A percentile compares a stretch with the other conserved stretches of the same genome.
phyloP scores from a whole-genome alignment of 345 rosid species.

The Eucalyptus erythrocorys region DNA sequence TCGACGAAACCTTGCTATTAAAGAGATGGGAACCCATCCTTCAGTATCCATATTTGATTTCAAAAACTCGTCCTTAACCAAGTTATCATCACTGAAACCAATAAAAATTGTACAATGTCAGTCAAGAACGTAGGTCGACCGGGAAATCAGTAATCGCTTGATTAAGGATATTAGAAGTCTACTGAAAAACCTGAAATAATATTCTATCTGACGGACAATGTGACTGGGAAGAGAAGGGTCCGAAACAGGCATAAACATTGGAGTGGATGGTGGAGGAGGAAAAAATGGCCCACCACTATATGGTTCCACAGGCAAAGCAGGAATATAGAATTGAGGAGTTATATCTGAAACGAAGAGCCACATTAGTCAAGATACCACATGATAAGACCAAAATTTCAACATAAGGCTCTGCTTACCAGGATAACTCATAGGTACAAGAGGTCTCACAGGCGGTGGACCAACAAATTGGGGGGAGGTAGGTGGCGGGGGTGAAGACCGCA shows the following conservation, averaged over 20 bases:
- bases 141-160: too few relatives aligned
- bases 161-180: neutral
- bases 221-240: conserved; percentile 13
- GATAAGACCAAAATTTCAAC: neutral
- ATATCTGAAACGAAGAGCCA: conserved; percentile 15
- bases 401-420: neutral
- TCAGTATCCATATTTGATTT: conserved; percentile 8
- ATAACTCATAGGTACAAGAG: conserved; percentile 6
- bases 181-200: conserved; percentile 48
- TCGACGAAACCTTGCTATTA: conserved; percentile 10
- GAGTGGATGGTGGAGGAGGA: conserved; percentile 14
- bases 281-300: conserved; percentile 23
- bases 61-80: conserved; percentile 4
- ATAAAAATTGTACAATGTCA: neutral
- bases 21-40: conserved; percentile 4
- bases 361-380: neutral
- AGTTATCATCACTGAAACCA: conserved; percentile 34
- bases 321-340: conserved; percentile 2
- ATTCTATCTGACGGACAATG: conserved; percentile 44
- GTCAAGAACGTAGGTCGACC: neutral
- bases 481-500: conserved; percentile 28
- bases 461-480: conserved; percentile 13
- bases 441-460: conserved; percentile 16
- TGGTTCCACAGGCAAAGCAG: conserved; percentile 26
- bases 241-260: conserved; percentile 16